Conservation (phyloP, 2,329 filamentous ascomycete genomes). For the Penicillium sp. region DNA sequence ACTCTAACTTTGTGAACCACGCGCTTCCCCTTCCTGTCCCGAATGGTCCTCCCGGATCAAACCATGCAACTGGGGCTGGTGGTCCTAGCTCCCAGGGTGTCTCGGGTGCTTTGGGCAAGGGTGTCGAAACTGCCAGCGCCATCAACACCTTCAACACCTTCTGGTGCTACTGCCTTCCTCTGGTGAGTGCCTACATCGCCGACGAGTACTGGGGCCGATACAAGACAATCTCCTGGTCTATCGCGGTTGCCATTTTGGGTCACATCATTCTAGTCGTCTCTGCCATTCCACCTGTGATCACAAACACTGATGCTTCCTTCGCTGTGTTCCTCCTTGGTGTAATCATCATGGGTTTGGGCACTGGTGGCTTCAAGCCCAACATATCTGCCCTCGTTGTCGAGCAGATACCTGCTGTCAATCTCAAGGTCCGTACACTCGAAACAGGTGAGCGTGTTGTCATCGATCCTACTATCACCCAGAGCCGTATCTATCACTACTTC, state of each 20-base stretch:
- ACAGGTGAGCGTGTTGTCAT: neutral
- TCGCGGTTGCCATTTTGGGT: conserved; percentile 61
- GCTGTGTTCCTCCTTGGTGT: neutral
- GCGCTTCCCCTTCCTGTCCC: neutral
- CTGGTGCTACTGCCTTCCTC: conserved; percentile 61
- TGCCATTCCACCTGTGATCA: neutral
- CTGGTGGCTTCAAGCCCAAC: neutral
- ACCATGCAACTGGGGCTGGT: neutral
- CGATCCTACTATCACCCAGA: neutral
- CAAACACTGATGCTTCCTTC: neutral
- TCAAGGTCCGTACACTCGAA: neutral
- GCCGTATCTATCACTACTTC: neutral
- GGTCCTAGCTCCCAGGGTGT: neutral
- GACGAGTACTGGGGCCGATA: conserved; percentile 70
- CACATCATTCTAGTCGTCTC: neutral
- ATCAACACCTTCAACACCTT: conserved; percentile 59
- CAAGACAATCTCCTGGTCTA: conserved; percentile 68
- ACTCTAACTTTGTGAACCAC: neutral
- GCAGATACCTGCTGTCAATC: neutral
- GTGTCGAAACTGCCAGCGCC: conserved; percentile 52
- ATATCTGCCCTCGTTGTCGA: neutral
- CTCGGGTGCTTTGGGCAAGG: conserved; percentile 35
- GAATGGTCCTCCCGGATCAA: neutral
- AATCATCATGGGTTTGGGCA: neutral
- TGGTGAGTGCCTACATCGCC: conserved; percentile 61